phyloP scores from a whole-genome alignment of 1,139 yeast species.

The Candida gigantensis region DNA sequence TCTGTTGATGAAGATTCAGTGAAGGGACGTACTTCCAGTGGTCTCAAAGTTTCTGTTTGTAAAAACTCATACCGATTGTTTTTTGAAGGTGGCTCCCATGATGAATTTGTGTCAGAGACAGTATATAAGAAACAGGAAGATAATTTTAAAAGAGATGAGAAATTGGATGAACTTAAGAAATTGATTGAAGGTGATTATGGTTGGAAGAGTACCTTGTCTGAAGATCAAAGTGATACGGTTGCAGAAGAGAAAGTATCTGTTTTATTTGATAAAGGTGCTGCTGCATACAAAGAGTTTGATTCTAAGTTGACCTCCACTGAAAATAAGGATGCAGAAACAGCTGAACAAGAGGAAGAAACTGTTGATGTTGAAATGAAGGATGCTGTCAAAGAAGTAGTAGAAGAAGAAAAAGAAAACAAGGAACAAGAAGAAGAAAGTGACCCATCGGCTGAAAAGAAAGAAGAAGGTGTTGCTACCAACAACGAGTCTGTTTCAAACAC shows the following conservation, averaged over 20 bases:
- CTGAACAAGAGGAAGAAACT: slow-evolving; percentile 5
- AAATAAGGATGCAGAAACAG: slow-evolving; percentile 1
- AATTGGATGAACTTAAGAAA: slow-evolving; percentile 26
- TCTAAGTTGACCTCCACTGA: slow-evolving; percentile 10
- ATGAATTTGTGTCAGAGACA: slow-evolving; percentile 67
- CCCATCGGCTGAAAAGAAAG: too few relatives aligned
- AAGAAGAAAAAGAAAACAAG: too few relatives aligned
- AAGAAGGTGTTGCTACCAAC: too few relatives aligned
- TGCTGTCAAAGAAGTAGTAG: too few relatives aligned
- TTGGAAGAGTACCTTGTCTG: slow-evolving; percentile 38
- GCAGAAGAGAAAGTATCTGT: slow-evolving; percentile 26
- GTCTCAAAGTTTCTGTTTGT: slow-evolving; percentile 78
- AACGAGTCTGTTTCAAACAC: too few relatives aligned
- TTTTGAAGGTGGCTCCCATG: slow-evolving; percentile 81
- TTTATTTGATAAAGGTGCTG: slow-evolving; percentile 36
- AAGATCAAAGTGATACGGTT: slow-evolving; percentile 21
- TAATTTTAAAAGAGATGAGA: slow-evolving; percentile 24
- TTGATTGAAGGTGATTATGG: slow-evolving; percentile 38
- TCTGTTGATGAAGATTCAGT: slow-evolving; percentile 59
- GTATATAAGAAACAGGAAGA: slow-evolving; percentile 41
- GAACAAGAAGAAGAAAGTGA: too few relatives aligned
- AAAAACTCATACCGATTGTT: slow-evolving; percentile 77
- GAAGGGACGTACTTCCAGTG: slow-evolving; percentile 68
- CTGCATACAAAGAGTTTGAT: slow-evolving; percentile 26
- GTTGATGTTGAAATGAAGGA: slow-evolving; percentile 12